phyloP scores from a whole-genome alignment of 768 basidiomycete species.

The Phylloporus sp. region DNA sequence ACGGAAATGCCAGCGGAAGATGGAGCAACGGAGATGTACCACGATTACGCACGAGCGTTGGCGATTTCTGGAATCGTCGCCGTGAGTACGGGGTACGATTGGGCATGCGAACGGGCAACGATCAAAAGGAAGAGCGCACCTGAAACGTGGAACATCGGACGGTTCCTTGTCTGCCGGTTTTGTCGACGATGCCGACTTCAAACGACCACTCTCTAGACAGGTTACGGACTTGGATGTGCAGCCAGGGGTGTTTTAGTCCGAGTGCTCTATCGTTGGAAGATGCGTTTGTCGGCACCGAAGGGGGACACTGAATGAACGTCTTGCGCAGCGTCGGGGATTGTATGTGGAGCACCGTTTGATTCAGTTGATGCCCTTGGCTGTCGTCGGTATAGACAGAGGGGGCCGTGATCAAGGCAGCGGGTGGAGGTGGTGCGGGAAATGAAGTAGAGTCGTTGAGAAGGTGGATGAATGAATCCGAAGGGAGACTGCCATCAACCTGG shows the following conservation, averaged over 20 bases:
- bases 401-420: conserved; percentile 42
- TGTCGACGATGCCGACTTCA: conserved; percentile 71
- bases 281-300: conserved; percentile 18
- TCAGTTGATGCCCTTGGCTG: conserved; percentile 37
- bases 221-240: conserved; percentile 71
- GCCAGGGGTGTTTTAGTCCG: conserved; percentile 64
- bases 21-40: conserved; percentile 55
- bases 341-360: conserved; percentile 71
- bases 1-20: conserved; percentile 64
- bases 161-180: conserved; percentile 50
- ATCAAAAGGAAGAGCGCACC: conserved; percentile 37
- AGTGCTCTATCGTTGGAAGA: conserved; percentile 31
- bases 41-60: conserved; percentile 41
- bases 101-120: not conserved
- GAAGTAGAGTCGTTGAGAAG: conserved; percentile 57
- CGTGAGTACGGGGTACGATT: conserved; percentile 9
- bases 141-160: conserved; percentile 77
- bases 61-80: conserved; percentile 42
- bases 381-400: conserved; percentile 30
- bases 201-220: conserved; percentile 67
- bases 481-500: conserved; percentile 44
- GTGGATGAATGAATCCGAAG: conserved; percentile 60
- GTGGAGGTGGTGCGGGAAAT: conserved; percentile 40
- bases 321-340: conserved; percentile 69
- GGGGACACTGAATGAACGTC: conserved; percentile 65